Evolutionary conservation across 108 stramenopile genomes (phyloP).

Genomic region (Mediolabrus comicus): DNA sequence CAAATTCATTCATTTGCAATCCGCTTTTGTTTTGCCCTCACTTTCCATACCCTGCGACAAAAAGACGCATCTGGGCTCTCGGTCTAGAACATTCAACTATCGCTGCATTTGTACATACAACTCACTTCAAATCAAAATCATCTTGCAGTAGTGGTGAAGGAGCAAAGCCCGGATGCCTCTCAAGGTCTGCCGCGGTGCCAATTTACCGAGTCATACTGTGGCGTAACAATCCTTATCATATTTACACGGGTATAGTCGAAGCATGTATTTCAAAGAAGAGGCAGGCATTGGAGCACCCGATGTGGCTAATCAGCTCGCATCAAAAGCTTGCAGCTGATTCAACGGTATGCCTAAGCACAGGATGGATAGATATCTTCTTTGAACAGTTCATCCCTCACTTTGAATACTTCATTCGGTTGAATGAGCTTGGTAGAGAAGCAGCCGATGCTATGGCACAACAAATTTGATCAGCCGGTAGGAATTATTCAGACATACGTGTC

Average conservation of each 20-base stretch:
- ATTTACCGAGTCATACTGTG: constrained; percentile 19
- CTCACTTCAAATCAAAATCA: constrained; percentile 7
- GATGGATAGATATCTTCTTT: constrained; percentile 22
- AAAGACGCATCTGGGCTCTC: not conserved
- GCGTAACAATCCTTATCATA: constrained; percentile 22
- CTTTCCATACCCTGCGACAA: constrained; percentile 7
- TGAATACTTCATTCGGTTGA: constrained; percentile 10
- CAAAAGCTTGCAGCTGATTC: constrained; percentile 1
- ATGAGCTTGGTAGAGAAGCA: not conserved
- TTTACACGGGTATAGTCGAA: constrained; percentile 17
- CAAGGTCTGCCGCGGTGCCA: constrained; percentile 5
- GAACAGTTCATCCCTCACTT: constrained; percentile 15
- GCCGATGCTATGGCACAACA: not conserved
- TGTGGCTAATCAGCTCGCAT: constrained; percentile 12
- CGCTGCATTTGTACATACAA: constrained; percentile 11
- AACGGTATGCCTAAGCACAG: not conserved
- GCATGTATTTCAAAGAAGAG: constrained; percentile 12
- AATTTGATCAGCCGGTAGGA: too few species aligned
- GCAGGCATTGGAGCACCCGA: constrained; percentile 8
- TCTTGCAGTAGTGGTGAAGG: not conserved
- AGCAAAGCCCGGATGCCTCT: not conserved
- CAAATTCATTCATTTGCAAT: not conserved
- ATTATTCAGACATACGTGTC: too few species aligned
- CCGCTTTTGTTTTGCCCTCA: constrained; percentile 10
- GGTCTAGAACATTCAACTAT: constrained; percentile 18